Evolutionary conservation across 2,329 filamentous ascomycete genomes (phyloP), one percentile per base, ranked within the genome.

Genomic region (Hymenotorrendiella dingleyae): DNA sequence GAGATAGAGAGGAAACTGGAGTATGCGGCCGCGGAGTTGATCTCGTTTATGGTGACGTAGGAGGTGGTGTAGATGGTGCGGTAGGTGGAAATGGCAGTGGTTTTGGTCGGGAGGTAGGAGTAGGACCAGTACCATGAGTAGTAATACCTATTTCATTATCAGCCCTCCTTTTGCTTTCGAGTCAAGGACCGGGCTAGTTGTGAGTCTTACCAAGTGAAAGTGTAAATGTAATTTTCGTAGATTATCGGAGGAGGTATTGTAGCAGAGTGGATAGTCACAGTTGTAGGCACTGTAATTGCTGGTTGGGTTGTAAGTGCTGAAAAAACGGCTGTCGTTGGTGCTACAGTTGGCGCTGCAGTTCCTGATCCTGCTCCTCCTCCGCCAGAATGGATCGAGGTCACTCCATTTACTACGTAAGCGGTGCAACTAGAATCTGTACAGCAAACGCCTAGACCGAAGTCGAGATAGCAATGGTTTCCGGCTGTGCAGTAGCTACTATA

Each of bases 401-500:
- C 26, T 3, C 41, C 40, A 6, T 42, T 36, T 6, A 24, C 32
- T 4, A 50, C 47, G 30, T 47, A 29, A 3, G 47, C 47, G 0
- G 47, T 50, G 20, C 44, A 50, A 10, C 11, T 34, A 2, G 30
- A 26, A 36, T 50, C 39, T 1, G 47, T 50, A 24, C 47, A 50
- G 38, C 47, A 50, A 8, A 20, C 39, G 16, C 36, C 21, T 4
- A 26, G 8, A 16, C 41, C 47, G n/a, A 24, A 23, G 12, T 45
- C 23, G 1, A 45, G 8, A 24, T 36, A 42, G 32, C 47, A 50
- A 4, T 42, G 23, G 27, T 50, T 50, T 6, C 47, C 47, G 2
- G 36, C 14, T 6, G 14, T 8, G 23, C 47, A 50, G 17, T 45
- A 50, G 10, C 40, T 39, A 3, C 20, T 20, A 7, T 21, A 17